Base-by-base conservation (phyloP, 768 basidiomycete genomes). In the Arthromyces matolae region DNA sequence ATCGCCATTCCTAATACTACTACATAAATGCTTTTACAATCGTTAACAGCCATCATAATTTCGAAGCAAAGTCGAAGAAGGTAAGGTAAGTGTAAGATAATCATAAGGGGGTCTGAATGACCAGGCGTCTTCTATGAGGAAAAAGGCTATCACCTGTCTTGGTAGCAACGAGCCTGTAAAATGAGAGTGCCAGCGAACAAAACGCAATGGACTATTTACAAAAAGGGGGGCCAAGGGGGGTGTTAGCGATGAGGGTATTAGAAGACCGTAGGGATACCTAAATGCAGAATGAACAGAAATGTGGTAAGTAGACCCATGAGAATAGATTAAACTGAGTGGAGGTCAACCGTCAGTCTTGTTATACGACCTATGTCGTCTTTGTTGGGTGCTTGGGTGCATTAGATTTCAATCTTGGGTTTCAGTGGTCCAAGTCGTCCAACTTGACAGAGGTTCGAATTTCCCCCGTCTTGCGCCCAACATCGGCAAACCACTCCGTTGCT, bases 401-500 rank as follows among this genome's bases (percentile, higher is more conserved):
- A 31, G 8, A 19, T 19, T 42, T 25, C 39, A 10, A 8, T 38
- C 20, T n/a, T 38, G n/a, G n/a, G n/a, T 23, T 29, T 50, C 33
- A 14, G 13, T 18, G 22, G 4, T 42, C 56, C 32, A 57, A 35
- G n/a, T 34, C 44, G 5, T 29, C 48, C 36, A 57, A 40, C 28
- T 48, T 49, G 39, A 49, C 51, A 7, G 41, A 45, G 3, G 42
- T 65, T 7, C 84, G 73, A 50, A 79, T 72, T 43, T 70, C 67
- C 50, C 64, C 71, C 36, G 77, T 68, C 60, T 64, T 73, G 54
- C 70, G 64, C 54, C 70, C 69, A 25, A 86, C 75, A 33, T 74
- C 71, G 4, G 60, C 69, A 68, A 97, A 89, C 76, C 79, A 89
- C 51, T 79, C 77, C 42, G 85, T 71, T 31, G 96, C 95, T 56